A percentile compares a stretch with the other conserved stretches of the same genome.
Evolutionary conservation across 371 early-diverging fungal genomes (phyloP).

Genomic region (Choanephora cucurbitarum): DNA sequence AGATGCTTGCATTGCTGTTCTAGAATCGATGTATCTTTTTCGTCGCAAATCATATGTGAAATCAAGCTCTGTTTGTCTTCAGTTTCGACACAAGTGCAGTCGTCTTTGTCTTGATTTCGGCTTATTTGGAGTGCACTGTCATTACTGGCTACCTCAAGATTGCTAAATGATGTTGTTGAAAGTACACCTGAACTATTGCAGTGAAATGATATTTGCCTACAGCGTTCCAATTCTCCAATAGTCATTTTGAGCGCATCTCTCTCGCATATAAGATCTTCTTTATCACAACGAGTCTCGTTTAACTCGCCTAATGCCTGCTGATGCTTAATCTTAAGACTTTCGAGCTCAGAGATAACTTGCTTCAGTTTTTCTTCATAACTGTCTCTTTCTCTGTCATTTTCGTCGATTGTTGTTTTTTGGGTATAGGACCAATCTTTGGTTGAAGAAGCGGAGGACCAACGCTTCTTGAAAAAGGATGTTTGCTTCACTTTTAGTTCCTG

Average conservation of each 20-base stretch:
- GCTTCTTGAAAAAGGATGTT: conserved; percentile 19
- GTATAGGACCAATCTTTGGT: conserved; percentile 8
- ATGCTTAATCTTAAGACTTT: conserved; percentile 12
- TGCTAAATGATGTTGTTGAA: conserved; percentile 1
- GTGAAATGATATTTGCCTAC: neutral
- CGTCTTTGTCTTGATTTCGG: too few relatives aligned
- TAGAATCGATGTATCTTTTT: conserved; percentile 36
- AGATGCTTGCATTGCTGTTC: conserved; percentile 40
- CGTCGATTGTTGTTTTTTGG: neutral
- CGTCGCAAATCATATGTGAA: conserved; percentile 31
- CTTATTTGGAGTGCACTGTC: neutral
- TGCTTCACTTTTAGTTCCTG: neutral
- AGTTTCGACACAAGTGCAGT: neutral
- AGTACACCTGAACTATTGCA: neutral
- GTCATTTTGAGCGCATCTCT: conserved; percentile 47
- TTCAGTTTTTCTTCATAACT: neutral
- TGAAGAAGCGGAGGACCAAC: conserved; percentile 34
- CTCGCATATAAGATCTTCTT: conserved; percentile 41
- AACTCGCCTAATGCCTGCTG: conserved; percentile 26
- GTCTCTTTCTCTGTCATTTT: neutral
- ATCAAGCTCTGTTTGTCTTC: conserved; percentile 14
- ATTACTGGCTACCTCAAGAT: neutral
- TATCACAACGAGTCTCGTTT: conserved; percentile 34
- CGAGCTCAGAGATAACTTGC: conserved; percentile 5
- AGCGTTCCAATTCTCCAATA: conserved; percentile 35